Base-by-base conservation (phyloP, 495 filamentous ascomycete genomes). In the Jackrogersella minutella region DNA sequence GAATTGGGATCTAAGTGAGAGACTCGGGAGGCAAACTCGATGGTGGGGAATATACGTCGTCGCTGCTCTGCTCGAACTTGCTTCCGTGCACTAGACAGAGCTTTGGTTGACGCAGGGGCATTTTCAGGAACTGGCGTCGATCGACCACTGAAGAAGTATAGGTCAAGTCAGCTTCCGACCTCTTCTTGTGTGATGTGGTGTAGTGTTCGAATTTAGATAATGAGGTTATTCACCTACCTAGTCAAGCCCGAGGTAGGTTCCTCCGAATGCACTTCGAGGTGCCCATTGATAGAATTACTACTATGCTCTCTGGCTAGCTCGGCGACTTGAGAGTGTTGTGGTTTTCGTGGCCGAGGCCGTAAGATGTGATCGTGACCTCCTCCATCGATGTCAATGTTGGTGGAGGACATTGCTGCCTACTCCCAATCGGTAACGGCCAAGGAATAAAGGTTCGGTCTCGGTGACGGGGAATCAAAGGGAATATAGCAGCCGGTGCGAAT, bases 1-100 rank as follows among this genome's bases (percentile, higher is more conserved):
- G 91, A 94, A 50, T 86, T 84, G 11, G 92, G 92, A 76, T 99
- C 95, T 77, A 99, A 97, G 76, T 99, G 94, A 7, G 94, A 97
- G 14, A 97, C 91, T 30, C 95, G 88, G n/a, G 90, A 89, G 9
- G 91, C 85, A 79, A 93, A 99, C 72, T 96, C 90, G 69, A 97
- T 91, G 5, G 92, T 96, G n/a, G 96, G 95, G 74, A 99, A 99
- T 33, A 98, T 80, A 68, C 95, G 89, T 58, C 87, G 90, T 64
- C 91, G 88, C 41, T 89, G 85, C 73, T 91, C 86, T 36, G 92
- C 92, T 70, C 94, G 88, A 37, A 92, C 87, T 67, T 97, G 91
- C 75, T 92, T 92, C 63, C 92, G 86, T 13, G 89, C 93, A 14
- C 87, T 87, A 34, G 92, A 95, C 65, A 96, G 90, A 30, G 92